Conservation (phyloP, 345 rosid genomes). For the Citrus reticulata region DNA sequence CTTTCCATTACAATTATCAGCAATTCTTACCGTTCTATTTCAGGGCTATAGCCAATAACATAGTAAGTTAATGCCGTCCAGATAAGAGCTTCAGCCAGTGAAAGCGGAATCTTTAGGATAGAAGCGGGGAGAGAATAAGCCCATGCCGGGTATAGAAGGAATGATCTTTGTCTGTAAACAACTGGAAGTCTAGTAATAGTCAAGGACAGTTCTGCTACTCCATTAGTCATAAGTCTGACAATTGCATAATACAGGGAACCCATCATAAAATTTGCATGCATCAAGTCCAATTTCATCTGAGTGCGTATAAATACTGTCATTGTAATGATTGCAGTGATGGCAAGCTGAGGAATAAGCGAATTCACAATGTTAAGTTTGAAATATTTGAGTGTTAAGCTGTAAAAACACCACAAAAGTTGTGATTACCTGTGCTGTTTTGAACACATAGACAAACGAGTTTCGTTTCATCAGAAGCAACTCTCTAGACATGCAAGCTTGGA, state of each 20-base stretch:
- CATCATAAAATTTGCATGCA: constrained; percentile 37
- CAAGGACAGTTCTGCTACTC: constrained; percentile 43
- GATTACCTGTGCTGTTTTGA: constrained; percentile 32
- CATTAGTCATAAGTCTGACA: constrained; percentile 38
- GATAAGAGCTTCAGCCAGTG: constrained; percentile 30
- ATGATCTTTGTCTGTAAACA: constrained; percentile 42
- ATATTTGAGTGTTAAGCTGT: neutral
- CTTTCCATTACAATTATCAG: neutral
- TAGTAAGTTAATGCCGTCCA: constrained; percentile 50
- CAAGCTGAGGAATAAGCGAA: constrained; percentile 18
- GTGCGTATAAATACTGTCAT: constrained; percentile 38
- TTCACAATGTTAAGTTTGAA: neutral
- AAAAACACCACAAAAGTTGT: neutral
- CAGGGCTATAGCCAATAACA: constrained; percentile 49
- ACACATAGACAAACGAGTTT: constrained; percentile 37
- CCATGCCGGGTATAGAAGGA: constrained; percentile 47
- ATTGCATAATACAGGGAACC: constrained; percentile 34
- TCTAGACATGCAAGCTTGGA: constrained; percentile 43
- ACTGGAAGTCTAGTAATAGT: constrained; percentile 40
- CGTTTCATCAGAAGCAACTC: constrained; percentile 47
- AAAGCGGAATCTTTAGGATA: constrained; percentile 40
- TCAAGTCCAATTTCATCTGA: constrained; percentile 23
- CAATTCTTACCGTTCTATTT: constrained; percentile 28
- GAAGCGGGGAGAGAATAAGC: constrained; percentile 47
- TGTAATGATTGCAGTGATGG: constrained; percentile 27